Conservation (phyloP, 2,329 filamentous ascomycete genomes). For the Malbranchea cinnamomea region DNA sequence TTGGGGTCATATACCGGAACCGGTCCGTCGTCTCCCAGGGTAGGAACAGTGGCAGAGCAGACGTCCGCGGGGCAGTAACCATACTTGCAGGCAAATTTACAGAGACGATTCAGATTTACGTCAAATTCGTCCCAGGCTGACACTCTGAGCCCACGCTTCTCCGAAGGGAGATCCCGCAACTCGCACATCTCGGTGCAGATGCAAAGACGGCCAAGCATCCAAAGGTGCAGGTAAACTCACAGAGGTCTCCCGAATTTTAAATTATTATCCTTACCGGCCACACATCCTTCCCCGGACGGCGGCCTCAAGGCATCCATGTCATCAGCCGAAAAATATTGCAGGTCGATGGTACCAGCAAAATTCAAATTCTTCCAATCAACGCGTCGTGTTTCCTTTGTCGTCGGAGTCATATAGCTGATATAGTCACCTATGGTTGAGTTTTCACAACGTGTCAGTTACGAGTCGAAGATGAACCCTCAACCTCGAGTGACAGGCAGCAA, state of each 20-base stretch:
- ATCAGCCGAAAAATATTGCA: constrained; percentile 1
- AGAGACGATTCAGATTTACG: constrained; percentile 2
- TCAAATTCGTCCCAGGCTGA: constrained; percentile 1
- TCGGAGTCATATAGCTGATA: constrained; percentile 1
- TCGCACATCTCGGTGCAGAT: neutral
- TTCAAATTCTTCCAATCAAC: too few relatives aligned
- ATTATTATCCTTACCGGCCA: neutral
- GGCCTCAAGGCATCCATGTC: constrained; percentile 1
- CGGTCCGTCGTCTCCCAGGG: neutral
- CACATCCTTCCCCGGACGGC: constrained; percentile 1
- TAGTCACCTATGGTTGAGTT: neutral
- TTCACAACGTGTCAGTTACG: neutral
- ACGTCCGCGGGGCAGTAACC: constrained; percentile 2
- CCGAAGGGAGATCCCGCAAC: constrained; percentile 1
- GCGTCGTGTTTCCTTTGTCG: too few relatives aligned
- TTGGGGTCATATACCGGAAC: too few relatives aligned
- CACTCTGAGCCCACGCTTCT: neutral
- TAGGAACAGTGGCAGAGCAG: neutral
- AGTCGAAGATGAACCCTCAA: neutral
- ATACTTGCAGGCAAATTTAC: constrained; percentile 3
- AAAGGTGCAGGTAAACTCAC: neutral
- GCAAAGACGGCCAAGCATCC: neutral
- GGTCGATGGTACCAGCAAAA: neutral
- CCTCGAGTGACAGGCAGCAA: neutral
- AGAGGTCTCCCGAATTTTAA: neutral